Percentiles rank a stretch among this genome's conserved stretches.
These are phyloP conservation scores for Myxozyma kluyveri DNA, from an alignment of 805 yeast genomes.

Conservation along the genomic window DNA sequence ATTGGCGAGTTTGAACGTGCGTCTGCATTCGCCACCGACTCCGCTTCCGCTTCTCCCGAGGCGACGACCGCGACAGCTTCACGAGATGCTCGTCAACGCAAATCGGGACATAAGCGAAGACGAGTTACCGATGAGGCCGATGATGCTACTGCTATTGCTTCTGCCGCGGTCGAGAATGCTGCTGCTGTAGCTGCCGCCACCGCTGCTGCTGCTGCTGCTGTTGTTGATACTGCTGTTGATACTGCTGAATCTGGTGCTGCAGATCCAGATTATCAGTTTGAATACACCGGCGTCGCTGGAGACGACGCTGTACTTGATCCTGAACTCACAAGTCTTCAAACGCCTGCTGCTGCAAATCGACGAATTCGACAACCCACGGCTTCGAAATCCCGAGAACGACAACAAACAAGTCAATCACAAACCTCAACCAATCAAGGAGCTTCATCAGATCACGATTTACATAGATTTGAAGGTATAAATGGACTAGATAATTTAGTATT, in stretches of 20 bases:
- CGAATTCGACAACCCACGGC: too few relatives aligned
- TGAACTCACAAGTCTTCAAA: constrained; percentile 12
- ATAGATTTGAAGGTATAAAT: background rate
- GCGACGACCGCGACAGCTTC: constrained; percentile 1
- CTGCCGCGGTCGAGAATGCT: background rate
- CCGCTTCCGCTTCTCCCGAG: background rate
- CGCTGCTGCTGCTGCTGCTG: background rate
- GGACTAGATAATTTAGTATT: constrained; percentile 2
- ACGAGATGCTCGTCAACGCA: constrained; percentile 17
- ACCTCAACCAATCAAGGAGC: background rate
- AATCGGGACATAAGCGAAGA: constrained; percentile 15
- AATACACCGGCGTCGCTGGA: constrained; percentile 2
- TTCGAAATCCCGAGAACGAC: background rate
- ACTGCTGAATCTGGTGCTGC: background rate
- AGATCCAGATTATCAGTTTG: background rate
- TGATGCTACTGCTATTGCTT: background rate
- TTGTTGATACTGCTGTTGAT: background rate
- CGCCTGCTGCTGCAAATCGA: background rate
- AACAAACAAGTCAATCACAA: background rate
- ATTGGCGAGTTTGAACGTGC: constrained; percentile 15
- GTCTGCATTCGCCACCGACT: constrained; percentile 21
- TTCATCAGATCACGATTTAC: background rate
- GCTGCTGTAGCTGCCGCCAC: background rate
- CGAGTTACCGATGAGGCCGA: background rate
- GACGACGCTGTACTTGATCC: constrained; percentile 22